These are phyloP conservation scores for Suzukiozyma palmioleophila DNA, from an alignment of 1,139 yeast species.

Conservation along the genomic window DNA sequence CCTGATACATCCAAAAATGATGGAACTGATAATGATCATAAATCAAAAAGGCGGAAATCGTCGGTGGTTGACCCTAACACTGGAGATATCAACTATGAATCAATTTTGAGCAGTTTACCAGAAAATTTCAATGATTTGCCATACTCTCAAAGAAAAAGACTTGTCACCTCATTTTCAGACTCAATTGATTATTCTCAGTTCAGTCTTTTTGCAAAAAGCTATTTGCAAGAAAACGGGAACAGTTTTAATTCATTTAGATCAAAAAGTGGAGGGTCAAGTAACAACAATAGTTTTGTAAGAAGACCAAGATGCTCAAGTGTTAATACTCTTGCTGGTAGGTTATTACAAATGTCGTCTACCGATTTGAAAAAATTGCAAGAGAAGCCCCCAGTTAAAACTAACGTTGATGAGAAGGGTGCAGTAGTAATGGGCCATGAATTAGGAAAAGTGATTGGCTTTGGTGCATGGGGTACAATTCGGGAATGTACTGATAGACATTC, in stretches of 20 bases:
- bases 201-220: slow-evolving; percentile 38
- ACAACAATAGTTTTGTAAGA: slow-evolving; percentile 24
- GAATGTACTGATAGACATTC: slow-evolving; percentile 53
- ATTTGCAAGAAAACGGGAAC: slow-evolving; percentile 14
- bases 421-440: slow-evolving; percentile 53
- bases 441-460: slow-evolving; percentile 82
- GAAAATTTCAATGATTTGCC: slow-evolving; percentile 60
- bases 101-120: slow-evolving; percentile 47
- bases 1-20: slow-evolving; percentile 3
- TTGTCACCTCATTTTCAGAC: slow-evolving; percentile 54
- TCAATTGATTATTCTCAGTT: slow-evolving; percentile 48
- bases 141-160: slow-evolving; percentile 61
- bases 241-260: slow-evolving; percentile 17
- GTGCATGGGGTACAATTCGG: slow-evolving; percentile 90
- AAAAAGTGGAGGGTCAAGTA: slow-evolving; percentile 11
- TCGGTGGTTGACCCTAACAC: slow-evolving; percentile 18
- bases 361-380: slow-evolving; percentile 30
- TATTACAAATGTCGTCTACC: slow-evolving; percentile 36
- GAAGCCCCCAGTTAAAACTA: slow-evolving; percentile 20
- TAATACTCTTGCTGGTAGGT: slow-evolving; percentile 41
- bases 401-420: slow-evolving; percentile 60
- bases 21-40: slow-evolving; percentile 10
- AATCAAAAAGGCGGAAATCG: slow-evolving; percentile 20
- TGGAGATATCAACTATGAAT: slow-evolving; percentile 34
- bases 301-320: slow-evolving; percentile 29